Base-by-base conservation (phyloP, 169 alveolate species). In the Plasmodium berghei region DNA sequence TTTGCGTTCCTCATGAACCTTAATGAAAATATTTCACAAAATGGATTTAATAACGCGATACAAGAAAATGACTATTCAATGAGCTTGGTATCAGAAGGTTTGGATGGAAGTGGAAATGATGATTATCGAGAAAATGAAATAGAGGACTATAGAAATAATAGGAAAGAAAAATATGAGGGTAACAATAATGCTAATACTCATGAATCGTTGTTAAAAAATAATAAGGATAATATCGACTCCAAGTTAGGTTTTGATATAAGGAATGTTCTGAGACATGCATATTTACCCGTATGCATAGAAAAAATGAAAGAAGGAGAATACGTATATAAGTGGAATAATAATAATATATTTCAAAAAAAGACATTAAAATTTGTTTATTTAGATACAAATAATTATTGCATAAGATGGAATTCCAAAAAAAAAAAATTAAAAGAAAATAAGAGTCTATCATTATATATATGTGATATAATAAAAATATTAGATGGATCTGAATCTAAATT, bases 291-390 rank as follows among this genome's bases (percentile, higher is more conserved):
- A 56, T 86, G 91, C 34, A 45, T 86, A 58, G 91, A 86, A 71
- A 86, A 86, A 86, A 86, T 86, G 91, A 86, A 86, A 61, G 91
- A 86, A 61, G 91, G 91, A 70, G 91, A 86, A 42, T 86, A 86
- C 49, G 87, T 86, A 18, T 86, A 86, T 54, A 86, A 86, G 61
- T 86, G 91, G 91, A 86, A 86, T 63, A 75, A 64, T 22, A 86
- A 49, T 71, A 86, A 71, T 71, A 86, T 86, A 56, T 86, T 86
- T 56, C 91, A 86, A 86, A 86, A 69, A 55, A 86, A 86, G 59
- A 70, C 87, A 10, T 59, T 86, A 72, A 86, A 86, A 61, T 86
- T 86, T 48, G 26, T 86, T 63, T 86, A 86, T 64, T 72, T 86
- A 70, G 91, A 86, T 70, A 74, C 72, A 66, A 86, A 70, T 22